phyloP scores from a whole-genome alignment of 768 basidiomycete genomes.

The Suillus spraguei region DNA sequence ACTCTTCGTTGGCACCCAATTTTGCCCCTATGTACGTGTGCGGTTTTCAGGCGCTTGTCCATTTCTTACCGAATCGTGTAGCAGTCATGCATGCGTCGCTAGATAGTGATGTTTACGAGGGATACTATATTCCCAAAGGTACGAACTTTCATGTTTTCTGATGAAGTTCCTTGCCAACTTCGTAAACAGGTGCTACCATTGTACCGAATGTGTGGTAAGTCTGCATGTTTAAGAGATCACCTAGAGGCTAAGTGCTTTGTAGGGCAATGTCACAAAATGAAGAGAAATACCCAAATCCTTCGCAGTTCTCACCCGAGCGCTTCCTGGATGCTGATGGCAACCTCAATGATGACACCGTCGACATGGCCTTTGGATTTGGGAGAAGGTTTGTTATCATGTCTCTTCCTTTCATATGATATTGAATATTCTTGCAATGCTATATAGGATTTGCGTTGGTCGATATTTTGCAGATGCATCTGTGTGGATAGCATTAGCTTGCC shows the following conservation, averaged over 20 bases:
- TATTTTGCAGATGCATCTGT: constrained; percentile 30
- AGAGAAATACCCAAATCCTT: constrained; percentile 33
- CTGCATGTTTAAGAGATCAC: background rate
- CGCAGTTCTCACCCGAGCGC: constrained; percentile 35
- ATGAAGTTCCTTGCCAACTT: constrained; percentile 8
- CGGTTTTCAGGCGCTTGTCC: background rate
- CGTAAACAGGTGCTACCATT: constrained; percentile 23
- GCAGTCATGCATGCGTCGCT: constrained; percentile 23
- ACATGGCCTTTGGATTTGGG: constrained; percentile 28
- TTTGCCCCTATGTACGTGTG: constrained; percentile 25
- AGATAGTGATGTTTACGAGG: constrained; percentile 28
- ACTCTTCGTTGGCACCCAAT: constrained; percentile 28
- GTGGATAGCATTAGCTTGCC: constrained; percentile 29
- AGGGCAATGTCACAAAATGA: constrained; percentile 39
- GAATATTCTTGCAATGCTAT: background rate
- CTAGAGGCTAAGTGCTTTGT: background rate
- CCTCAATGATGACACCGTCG: constrained; percentile 24
- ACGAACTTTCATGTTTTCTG: background rate
- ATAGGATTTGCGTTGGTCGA: constrained; percentile 29
- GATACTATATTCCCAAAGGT: constrained; percentile 32
- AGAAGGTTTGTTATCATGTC: constrained; percentile 21
- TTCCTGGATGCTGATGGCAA: constrained; percentile 26
- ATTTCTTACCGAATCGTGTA: constrained; percentile 6
- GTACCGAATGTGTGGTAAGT: constrained; percentile 32
- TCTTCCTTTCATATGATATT: background rate